These are phyloP conservation scores for Picea sitchensis DNA, from an alignment of 75 land plant genomes.

Conservation along the genomic window DNA sequence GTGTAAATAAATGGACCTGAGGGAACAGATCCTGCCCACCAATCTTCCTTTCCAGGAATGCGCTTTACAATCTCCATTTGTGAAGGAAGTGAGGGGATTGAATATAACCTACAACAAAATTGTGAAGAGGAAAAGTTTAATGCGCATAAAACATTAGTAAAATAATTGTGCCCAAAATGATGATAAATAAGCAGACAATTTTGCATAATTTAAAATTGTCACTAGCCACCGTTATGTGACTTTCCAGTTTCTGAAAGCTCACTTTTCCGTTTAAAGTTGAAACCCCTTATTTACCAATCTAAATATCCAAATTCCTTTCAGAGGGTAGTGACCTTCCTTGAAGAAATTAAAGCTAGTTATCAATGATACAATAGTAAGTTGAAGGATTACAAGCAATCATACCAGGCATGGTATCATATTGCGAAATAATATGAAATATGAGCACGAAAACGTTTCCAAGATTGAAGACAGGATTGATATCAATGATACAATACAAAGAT, in stretches of 20 bases:
- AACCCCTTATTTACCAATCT: neutral
- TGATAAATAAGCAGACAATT: neutral
- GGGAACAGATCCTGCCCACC: constrained; percentile 94
- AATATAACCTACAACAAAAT: constrained; percentile 55
- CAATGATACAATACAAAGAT: neutral
- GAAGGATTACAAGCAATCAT: neutral
- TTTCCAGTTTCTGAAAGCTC: neutral
- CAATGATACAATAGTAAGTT: neutral
- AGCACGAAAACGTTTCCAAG: neutral
- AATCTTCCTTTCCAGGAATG: constrained; percentile 68
- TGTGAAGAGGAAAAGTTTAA: neutral
- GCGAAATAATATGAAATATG: neutral
- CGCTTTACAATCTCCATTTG: constrained; percentile 81
- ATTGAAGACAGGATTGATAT: neutral
- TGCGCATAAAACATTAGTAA: neutral
- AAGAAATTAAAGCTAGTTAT: constrained; percentile 1
- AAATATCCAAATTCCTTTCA: neutral
- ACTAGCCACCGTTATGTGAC: neutral
- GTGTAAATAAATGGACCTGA: constrained; percentile 98
- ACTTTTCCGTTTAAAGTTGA: neutral
- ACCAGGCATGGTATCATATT: neutral
- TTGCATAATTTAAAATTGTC: neutral
- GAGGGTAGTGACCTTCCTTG: neutral
- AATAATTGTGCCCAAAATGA: neutral
- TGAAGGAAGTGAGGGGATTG: constrained; percentile 67